Base-by-base conservation (phyloP, 2,329 filamentous ascomycete genomes). In the Lachnellula cervina region DNA sequence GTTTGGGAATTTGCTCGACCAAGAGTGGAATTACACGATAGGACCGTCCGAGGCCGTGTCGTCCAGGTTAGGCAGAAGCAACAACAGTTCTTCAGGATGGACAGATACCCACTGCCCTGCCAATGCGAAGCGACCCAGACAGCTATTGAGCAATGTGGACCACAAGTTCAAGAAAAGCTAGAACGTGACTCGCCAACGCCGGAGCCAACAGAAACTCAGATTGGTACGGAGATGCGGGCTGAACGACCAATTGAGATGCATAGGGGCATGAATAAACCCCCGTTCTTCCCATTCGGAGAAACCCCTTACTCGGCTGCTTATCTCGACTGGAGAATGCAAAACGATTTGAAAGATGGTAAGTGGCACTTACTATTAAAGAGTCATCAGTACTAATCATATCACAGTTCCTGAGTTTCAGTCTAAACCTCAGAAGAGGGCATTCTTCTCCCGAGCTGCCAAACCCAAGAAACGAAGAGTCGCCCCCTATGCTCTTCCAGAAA, bases 281-380 rank as follows among this genome's bases (percentile, higher is more conserved):
- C 65, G 4, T 28, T 56, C 19, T 67, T 65, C 44, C 65, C 65
- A 23, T 67, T 68, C 44, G 67, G 67, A 21, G 66, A 69, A 51
- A 67, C 66, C 5, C 59, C 63, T 25, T 67, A 59, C 52, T 63
- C 68, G 44, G 52, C 59, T 38, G 56, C 57, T 3, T 67, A 52
- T 45, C 49, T 59, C 32, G 65, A 59, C 52, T 64, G 51, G 28
- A 46, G 56, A 34, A 66, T 69, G 56, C 50, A 61, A 38, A 40
- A 59, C 17, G 66, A 68, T 37, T 50, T 69, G 32, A 59, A 56
- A 49, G 60, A 65, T 62, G 63, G 66, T 66, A 45, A 25, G 59
- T 59, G 21, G 3, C 23, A 2, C n/a, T n/a, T n/a, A n/a, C n/a
- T n/a, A 13, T 13, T 13, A 1, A n/a, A 5, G 5, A 14, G 5